Evolutionary conservation across 208 protist species (phyloP).

Genomic region (Leishmania tarentolae): DNA sequence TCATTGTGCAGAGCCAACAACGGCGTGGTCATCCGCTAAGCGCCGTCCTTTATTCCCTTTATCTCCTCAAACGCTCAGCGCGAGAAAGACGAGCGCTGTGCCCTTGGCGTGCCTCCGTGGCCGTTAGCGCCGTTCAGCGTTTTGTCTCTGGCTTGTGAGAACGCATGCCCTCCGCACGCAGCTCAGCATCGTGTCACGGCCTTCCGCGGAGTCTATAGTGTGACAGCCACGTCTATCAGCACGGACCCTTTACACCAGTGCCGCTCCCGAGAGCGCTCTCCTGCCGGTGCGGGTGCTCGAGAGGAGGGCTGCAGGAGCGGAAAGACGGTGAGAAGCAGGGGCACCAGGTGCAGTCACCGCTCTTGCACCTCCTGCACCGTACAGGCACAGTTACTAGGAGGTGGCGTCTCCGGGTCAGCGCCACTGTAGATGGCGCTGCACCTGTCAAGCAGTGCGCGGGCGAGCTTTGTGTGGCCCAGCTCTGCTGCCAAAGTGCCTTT

Average conservation of each 20-base stretch:
- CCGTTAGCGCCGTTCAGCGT: too few relatives aligned
- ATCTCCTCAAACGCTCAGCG: too few relatives aligned
- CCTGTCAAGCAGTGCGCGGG: constrained; percentile 11
- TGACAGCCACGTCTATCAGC: background rate
- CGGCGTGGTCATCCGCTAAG: background rate
- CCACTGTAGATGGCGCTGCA: constrained; percentile 6
- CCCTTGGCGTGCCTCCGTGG: background rate
- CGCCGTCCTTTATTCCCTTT: background rate
- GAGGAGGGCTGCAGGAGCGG: background rate
- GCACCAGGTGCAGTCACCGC: background rate
- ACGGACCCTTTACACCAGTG: background rate
- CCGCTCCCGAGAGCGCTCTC: background rate
- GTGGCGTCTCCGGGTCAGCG: background rate
- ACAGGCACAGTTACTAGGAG: background rate
- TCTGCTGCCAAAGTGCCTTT: constrained; percentile 45
- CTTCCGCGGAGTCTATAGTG: background rate
- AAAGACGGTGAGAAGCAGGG: background rate
- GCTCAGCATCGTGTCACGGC: background rate
- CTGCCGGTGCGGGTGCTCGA: background rate
- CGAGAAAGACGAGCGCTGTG: background rate
- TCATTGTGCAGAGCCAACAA: background rate
- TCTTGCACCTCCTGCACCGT: background rate
- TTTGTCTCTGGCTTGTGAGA: background rate
- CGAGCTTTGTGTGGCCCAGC: constrained; percentile 29
- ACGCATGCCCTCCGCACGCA: background rate